Conservation (phyloP, 1,284 basidiomycete genomes). For the Singerocomus inundabilis region DNA sequence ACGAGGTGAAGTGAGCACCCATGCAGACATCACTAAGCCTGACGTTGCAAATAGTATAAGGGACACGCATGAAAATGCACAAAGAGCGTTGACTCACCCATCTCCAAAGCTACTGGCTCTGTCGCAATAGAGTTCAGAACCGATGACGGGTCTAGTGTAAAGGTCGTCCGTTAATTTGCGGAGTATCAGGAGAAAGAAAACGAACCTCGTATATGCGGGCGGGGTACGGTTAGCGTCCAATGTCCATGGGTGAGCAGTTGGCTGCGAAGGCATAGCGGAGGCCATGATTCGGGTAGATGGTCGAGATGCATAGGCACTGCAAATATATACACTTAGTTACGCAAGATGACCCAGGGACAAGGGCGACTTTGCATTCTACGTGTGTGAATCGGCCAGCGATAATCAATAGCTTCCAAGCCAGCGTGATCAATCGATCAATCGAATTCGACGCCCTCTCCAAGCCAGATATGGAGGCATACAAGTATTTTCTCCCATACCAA, state of each 20-base stretch:
- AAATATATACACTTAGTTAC: too few relatives aligned
- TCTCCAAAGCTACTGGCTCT: background rate
- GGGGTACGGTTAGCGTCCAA: background rate
- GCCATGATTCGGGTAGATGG: background rate
- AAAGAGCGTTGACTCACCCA: background rate
- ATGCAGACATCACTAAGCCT: slow-evolving; percentile 1
- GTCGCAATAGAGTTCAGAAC: background rate
- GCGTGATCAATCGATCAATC: too few relatives aligned
- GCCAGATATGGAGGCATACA: too few relatives aligned
- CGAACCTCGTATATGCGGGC: background rate
- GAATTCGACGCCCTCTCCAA: too few relatives aligned
- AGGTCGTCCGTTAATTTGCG: background rate
- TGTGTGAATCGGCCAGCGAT: too few relatives aligned
- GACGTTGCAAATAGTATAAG: background rate
- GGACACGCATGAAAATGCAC: background rate
- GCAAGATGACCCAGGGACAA: too few relatives aligned
- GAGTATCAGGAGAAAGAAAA: background rate
- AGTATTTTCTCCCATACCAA: too few relatives aligned
- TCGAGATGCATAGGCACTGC: background rate
- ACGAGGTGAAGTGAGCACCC: background rate
- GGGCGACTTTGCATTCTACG: too few relatives aligned
- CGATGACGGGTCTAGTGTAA: background rate
- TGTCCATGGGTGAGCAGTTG: background rate
- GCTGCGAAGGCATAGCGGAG: background rate
- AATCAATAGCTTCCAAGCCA: too few relatives aligned